Base-by-base conservation (phyloP, 2,329 filamentous ascomycete species). In the Aureobasidium sp. region DNA sequence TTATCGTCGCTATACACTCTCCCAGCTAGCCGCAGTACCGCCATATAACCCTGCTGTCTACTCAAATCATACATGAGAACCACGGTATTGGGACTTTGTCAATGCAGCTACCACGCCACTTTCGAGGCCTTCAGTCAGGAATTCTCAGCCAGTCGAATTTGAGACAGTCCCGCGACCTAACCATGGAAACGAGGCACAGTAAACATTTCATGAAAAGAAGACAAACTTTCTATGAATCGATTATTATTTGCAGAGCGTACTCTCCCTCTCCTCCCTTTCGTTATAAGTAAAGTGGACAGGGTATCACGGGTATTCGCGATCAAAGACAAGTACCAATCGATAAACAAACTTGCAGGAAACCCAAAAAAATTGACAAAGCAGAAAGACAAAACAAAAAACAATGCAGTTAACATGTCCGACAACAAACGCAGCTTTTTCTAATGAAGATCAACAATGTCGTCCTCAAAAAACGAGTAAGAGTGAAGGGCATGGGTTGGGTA, bases 401-500 rank as follows among this genome's bases (percentile, higher is more conserved):
- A 48, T 48, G 55, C 55, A 39, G 24, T 59, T 29, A n/a, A 20
- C 55, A 59, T 59, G 55, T 37, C 55, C 55, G 41, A 46, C 43
- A 44, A 34, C 34, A 62, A 63, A 56, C 53, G 59, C 59, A 44
- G 34, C 46, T 60, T 37, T 53, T 50, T 48, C 39, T 48, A 36
- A 15, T 56, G 26, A 24, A 52, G 24, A 32, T 43, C 37, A 43
- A 48, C 56, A 48, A 59, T 20, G 17, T 29, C 53, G n/a, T 59
- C 32, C 34, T 37, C 26, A 20, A 29, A 37, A 20, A 47, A 46
- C 29, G 39, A 37, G 9, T 47, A 32, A 59, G 32, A 66, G 63
- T 50, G 66, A 66, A 56, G 27, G 64, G 43, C 64, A 60, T 47
- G 57, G 64, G 63, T 66, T 67, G 65, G 66, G 52, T 63, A 67